Percentiles rank a stretch among this genome's conserved stretches.
phyloP scores from a whole-genome alignment of 148 eudicot genomes.

The Polygonum maritimum region DNA sequence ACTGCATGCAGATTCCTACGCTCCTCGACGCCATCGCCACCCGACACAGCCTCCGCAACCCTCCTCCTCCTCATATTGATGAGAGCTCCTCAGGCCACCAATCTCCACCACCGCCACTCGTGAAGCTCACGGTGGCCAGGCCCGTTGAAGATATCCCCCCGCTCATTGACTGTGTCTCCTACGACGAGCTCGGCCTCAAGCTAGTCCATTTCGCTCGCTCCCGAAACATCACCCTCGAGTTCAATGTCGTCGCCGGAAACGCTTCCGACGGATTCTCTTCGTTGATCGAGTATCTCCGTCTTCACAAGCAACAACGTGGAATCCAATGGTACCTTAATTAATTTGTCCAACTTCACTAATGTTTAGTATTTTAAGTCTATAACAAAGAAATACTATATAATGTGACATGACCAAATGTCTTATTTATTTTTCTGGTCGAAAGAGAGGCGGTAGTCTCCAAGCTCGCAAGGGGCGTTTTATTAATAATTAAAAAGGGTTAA shows the following conservation, averaged over 20 bases:
- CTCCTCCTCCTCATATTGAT: neutral
- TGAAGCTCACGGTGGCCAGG: conserved; percentile 73
- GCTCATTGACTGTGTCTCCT: conserved; percentile 45
- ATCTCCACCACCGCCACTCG: conserved; percentile 24
- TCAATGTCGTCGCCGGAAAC: conserved; percentile 46
- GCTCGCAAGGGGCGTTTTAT: too few species aligned
- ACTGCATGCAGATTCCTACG: conserved; percentile 96
- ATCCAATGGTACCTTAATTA: conserved; percentile 1
- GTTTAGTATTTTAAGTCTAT: too few species aligned
- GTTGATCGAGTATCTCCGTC: conserved; percentile 40
- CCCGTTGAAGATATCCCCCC: conserved; percentile 54
- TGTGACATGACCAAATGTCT: too few species aligned
- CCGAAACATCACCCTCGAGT: conserved; percentile 50
- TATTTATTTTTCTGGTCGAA: too few species aligned
- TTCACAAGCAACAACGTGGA: neutral
- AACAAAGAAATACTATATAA: too few species aligned
- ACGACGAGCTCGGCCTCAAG: conserved; percentile 59
- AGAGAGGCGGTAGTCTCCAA: too few species aligned
- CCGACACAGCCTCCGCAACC: conserved; percentile 16
- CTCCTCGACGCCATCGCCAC: conserved; percentile 63
- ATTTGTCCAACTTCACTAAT: too few species aligned
- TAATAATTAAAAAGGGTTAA: too few species aligned
- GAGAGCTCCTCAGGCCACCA: neutral
- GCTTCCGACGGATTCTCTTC: conserved; percentile 62
- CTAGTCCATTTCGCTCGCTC: conserved; percentile 62